phyloP scores from a whole-genome alignment of 352 stramenopile genomes.

The Pythium oligandrum region DNA sequence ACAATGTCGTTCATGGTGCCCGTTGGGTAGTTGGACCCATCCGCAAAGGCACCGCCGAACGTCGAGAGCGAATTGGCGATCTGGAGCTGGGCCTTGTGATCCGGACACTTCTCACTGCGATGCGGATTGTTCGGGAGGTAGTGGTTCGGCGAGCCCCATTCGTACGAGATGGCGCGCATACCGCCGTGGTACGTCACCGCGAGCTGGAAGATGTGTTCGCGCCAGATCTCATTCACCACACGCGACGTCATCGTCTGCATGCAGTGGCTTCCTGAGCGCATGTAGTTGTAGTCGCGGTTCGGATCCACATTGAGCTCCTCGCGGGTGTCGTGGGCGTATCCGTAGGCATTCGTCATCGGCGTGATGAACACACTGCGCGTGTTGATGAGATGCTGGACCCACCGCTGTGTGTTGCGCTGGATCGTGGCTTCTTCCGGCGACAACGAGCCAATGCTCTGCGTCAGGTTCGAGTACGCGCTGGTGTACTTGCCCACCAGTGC shows the following conservation, averaged over 20 bases:
- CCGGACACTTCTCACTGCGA: conserved; percentile 71
- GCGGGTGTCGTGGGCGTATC: conserved; percentile 83
- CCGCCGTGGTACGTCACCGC: conserved; percentile 97
- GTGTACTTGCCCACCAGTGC: conserved; percentile 78
- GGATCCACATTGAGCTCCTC: conserved; percentile 91
- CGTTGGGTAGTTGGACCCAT: conserved; percentile 69
- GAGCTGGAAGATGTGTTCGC: conserved; percentile 96
- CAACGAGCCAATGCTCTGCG: neutral
- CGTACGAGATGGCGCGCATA: conserved; percentile 96
- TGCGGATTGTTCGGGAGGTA: conserved; percentile 43
- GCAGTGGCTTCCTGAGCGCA: conserved; percentile 79
- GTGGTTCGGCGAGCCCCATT: conserved; percentile 95
- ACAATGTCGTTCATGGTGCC: conserved; percentile 96
- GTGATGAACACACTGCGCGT: conserved; percentile 78
- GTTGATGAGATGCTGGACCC: conserved; percentile 82
- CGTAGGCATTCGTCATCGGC: conserved; percentile 94
- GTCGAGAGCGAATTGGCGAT: conserved; percentile 53
- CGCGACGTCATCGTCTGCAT: conserved; percentile 95
- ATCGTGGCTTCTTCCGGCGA: conserved; percentile 7
- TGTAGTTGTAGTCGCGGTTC: conserved; percentile 98
- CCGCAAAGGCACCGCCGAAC: conserved; percentile 69
- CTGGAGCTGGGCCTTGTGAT: conserved; percentile 68
- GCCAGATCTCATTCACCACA: conserved; percentile 96
- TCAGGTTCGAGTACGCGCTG: conserved; percentile 26
- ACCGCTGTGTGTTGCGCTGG: conserved; percentile 40